phyloP scores from a whole-genome alignment of 2,329 filamentous ascomycete species.

The Harringtonia aguacate region DNA sequence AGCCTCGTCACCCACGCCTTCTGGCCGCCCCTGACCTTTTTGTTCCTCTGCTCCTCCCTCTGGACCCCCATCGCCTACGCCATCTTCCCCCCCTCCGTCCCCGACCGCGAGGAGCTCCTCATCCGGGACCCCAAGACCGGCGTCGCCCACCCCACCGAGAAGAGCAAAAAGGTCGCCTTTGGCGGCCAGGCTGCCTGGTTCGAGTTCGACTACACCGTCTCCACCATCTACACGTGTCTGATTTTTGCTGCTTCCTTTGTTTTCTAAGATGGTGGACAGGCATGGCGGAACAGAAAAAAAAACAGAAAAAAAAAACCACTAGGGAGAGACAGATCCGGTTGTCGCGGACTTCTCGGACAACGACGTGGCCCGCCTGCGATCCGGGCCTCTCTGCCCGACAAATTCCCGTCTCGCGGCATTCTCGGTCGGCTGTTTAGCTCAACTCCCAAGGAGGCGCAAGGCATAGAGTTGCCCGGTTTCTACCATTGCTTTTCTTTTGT shows the following conservation, averaged over 20 bases:
- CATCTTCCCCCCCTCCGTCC: slow-evolving; percentile 45
- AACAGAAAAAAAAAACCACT: too few species aligned
- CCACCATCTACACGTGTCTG: slow-evolving; percentile 37
- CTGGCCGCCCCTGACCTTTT: slow-evolving; percentile 50
- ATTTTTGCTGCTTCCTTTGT: slow-evolving; percentile 28
- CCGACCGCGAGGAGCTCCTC: slow-evolving; percentile 31
- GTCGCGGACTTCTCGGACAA: too few species aligned
- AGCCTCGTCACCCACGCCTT: slow-evolving; percentile 48
- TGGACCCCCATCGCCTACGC: slow-evolving; percentile 52
- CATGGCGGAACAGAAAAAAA: too few species aligned
- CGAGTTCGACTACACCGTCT: slow-evolving; percentile 41
- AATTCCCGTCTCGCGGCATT: too few species aligned
- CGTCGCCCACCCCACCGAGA: slow-evolving; percentile 35
- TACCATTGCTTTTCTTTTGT: not conserved
- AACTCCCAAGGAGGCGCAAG: too few species aligned
- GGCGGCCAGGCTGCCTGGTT: slow-evolving; percentile 41
- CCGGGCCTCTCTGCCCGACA: too few species aligned
- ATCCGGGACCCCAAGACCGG: slow-evolving; percentile 42
- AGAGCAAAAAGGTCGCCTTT: slow-evolving; percentile 27
- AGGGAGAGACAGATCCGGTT: too few species aligned
- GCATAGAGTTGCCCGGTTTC: too few species aligned
- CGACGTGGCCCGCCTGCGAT: too few species aligned
- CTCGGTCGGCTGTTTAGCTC: too few species aligned
- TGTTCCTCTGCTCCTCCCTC: slow-evolving; percentile 41
- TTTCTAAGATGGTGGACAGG: not conserved